Evolutionary conservation across 1,284 basidiomycete species (phyloP).

Genomic region (Fomes fomentarius): DNA sequence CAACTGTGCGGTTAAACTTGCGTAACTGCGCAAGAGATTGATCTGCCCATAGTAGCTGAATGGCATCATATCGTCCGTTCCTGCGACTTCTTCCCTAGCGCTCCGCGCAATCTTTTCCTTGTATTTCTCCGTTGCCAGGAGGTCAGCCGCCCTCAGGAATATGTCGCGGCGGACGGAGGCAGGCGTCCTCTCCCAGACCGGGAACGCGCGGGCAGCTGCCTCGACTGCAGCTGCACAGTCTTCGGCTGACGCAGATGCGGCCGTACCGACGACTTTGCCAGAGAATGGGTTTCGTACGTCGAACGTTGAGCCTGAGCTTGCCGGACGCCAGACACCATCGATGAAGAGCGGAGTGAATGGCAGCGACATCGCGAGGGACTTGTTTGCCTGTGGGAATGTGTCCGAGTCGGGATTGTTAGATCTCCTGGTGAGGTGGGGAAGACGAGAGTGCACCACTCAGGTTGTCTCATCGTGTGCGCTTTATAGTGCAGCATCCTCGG

Average conservation of each 20-base stretch:
- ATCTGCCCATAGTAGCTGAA: slow-evolving; percentile 25
- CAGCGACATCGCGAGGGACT: slow-evolving; percentile 15
- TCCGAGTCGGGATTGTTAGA: too few species aligned
- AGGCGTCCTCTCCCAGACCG: slow-evolving; percentile 48
- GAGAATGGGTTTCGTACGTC: slow-evolving; percentile 49
- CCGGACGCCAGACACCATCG: slow-evolving; percentile 36
- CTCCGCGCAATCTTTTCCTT: slow-evolving; percentile 38
- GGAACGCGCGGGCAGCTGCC: slow-evolving; percentile 50
- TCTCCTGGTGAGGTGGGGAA: not conserved
- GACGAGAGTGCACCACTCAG: not conserved
- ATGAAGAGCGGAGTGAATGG: slow-evolving; percentile 35
- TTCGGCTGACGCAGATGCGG: slow-evolving; percentile 47
- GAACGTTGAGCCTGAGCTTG: slow-evolving; percentile 45
- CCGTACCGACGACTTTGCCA: slow-evolving; percentile 42
- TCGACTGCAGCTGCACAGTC: slow-evolving; percentile 53
- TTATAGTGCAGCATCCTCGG: not conserved
- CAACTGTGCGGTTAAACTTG: slow-evolving; percentile 14
- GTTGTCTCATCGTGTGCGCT: not conserved
- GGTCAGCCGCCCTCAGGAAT: slow-evolving; percentile 48
- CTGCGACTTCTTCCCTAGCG: slow-evolving; percentile 44
- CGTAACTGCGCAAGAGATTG: slow-evolving; percentile 20
- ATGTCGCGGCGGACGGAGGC: slow-evolving; percentile 45
- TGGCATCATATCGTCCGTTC: slow-evolving; percentile 29
- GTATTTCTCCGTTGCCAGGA: slow-evolving; percentile 46
- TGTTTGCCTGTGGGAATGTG: too few species aligned